These are phyloP conservation scores for Biscogniauxia sp. DNA, from an alignment of 2,329 filamentous ascomycete species.

Conservation along the genomic window DNA sequence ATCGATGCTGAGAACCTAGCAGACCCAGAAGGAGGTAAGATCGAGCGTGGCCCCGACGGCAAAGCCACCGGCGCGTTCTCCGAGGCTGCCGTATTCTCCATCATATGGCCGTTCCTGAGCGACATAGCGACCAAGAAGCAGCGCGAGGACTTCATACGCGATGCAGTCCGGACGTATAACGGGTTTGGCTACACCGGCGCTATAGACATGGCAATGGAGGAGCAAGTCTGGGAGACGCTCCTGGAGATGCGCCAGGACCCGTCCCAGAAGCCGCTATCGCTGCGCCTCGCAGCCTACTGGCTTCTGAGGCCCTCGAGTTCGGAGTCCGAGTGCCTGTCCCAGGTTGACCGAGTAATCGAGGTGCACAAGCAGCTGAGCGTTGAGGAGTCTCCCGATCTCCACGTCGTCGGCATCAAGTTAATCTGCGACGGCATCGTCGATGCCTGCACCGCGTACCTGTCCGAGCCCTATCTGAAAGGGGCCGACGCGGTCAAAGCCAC, in stretches of 20 bases:
- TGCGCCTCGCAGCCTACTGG: slow-evolving; percentile 56
- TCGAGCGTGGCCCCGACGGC: slow-evolving; percentile 48
- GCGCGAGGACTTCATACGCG: slow-evolving; percentile 45
- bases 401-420: slow-evolving; percentile 58
- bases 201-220: slow-evolving; percentile 62
- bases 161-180: slow-evolving; percentile 50
- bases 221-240: slow-evolving; percentile 50
- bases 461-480: slow-evolving; percentile 52
- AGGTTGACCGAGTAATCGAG: slow-evolving; percentile 50
- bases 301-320: slow-evolving; percentile 49
- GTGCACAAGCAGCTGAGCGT: slow-evolving; percentile 30
- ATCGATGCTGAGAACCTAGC: slow-evolving; percentile 44
- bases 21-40: slow-evolving; percentile 50
- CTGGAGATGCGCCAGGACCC: slow-evolving; percentile 41
- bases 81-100: slow-evolving; percentile 50
- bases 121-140: slow-evolving; percentile 46
- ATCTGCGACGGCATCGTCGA: slow-evolving; percentile 63
- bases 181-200: slow-evolving; percentile 53
- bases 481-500: slow-evolving; percentile 25
- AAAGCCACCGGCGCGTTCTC: slow-evolving; percentile 49
- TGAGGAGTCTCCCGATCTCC: slow-evolving; percentile 36
- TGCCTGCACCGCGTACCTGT: slow-evolving; percentile 58
- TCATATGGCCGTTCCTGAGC: slow-evolving; percentile 55
- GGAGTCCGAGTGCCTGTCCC: slow-evolving; percentile 40
- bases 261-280: slow-evolving; percentile 29